Evolutionary conservation across 768 basidiomycete species (phyloP), one percentile per base, ranked within the genome.

Genomic region (Boletus speciosus): DNA sequence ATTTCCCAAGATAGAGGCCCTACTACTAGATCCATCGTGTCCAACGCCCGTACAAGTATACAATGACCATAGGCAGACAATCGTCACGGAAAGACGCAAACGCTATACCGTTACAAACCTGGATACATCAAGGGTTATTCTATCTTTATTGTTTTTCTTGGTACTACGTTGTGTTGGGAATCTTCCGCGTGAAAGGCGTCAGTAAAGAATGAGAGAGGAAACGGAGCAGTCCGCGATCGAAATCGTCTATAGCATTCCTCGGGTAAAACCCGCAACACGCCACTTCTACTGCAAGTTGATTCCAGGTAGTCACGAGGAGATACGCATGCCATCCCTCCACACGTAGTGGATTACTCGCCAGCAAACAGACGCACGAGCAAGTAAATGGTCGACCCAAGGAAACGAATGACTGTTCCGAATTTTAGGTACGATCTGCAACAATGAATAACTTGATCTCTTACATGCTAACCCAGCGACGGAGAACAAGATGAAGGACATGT

Each of bases 401-500:
- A 96, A 8, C 94, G 85, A 47, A 95, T 76, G 47, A 93, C 92
- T 95, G 57, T 36, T 36, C 44, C 0, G 29, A 32, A 25, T 29
- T 42, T n/a, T 29, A 1, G 37, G n/a, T 15, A 43, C 49, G 27
- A 7, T 2, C 15, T 11, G 16, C 35, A 50, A 27, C 14, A 27
- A 12, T 39, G 27, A 34, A 59, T 11, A 42, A 23, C 34, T 48
- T 1, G 4, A 55, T 36, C 37, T 80, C 93, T 72, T 64, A 96
- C 93, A 77, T 12, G 93, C 92, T 38, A 97, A 81, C 12, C 90
- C 85, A 6, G 88, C 90, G 42, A 96, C 92, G 1, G 90, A 91
- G 72, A 86, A 94, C 51, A 98, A 70, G 55, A 97, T 75, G 67
- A 94, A 92, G 15, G 86, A 81, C 86, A 96, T 89, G 67, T 96